A percentile compares a stretch with the other conserved stretches of the same genome.
phyloP scores from a whole-genome alignment of 129 eudicot genomes.

The Kitagawia praeruptora region DNA sequence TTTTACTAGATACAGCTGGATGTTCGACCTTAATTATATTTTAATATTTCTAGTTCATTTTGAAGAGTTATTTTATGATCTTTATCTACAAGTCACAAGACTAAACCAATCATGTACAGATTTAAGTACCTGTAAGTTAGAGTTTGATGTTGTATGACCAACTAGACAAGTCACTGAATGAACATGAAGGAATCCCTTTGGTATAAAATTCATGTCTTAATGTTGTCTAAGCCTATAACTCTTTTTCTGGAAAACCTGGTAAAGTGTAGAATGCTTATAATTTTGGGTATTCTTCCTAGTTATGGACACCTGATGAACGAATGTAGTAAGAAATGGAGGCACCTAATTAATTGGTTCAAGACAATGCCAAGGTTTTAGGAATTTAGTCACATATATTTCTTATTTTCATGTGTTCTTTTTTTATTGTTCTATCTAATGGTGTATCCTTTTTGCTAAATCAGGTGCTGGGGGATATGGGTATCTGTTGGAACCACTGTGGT shows the following conservation, averaged over 20 bases:
- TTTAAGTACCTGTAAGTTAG: background rate
- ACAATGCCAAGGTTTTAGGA: background rate
- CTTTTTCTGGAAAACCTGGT: background rate
- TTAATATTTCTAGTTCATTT: too few relatives aligned
- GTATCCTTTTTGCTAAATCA: constrained; percentile 7
- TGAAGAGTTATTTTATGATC: too few relatives aligned
- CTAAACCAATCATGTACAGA: background rate
- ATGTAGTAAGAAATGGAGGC: background rate
- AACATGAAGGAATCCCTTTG: background rate
- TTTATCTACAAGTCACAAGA: background rate
- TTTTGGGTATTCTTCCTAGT: background rate
- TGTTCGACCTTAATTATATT: background rate
- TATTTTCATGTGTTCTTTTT: background rate
- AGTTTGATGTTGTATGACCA: background rate
- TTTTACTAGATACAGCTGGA: background rate
- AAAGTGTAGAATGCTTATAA: background rate
- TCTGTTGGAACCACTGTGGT: constrained; percentile 80
- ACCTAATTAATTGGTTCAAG: background rate
- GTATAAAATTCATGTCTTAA: background rate
- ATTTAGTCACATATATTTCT: background rate
- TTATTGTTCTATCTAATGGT: constrained; percentile 3
- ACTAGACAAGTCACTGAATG: background rate
- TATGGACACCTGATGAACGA: background rate
- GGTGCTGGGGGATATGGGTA: constrained; percentile 96
- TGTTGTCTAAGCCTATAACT: background rate